These are phyloP conservation scores for Penicillium aurantiogriseum DNA, from an alignment of 2,329 filamentous ascomycete genomes.

Conservation along the genomic window DNA sequence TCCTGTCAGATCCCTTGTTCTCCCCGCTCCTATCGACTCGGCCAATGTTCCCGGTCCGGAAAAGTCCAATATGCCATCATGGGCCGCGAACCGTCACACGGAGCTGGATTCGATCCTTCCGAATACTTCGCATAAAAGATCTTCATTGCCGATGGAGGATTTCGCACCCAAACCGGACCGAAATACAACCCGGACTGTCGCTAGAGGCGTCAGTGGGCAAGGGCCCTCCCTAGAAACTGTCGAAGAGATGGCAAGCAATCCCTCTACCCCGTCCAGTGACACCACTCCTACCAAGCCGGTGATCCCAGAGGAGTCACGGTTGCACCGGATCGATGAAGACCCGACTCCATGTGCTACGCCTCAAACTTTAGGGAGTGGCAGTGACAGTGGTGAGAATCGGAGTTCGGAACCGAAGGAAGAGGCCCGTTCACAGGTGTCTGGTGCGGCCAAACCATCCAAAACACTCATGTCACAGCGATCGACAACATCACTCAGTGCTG, in stretches of 20 bases:
- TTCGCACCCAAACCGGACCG: constrained; percentile 37
- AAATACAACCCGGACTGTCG: constrained; percentile 50
- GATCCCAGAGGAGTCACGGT: constrained; percentile 37
- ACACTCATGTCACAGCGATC: constrained; percentile 64
- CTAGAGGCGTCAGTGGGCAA: constrained; percentile 58
- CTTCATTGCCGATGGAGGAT: constrained; percentile 27
- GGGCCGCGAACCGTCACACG: constrained; percentile 31
- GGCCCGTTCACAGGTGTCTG: constrained; percentile 34
- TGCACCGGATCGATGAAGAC: constrained; percentile 38
- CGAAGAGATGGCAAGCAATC: constrained; percentile 75
- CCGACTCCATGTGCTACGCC: constrained; percentile 44
- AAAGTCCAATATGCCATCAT: constrained; percentile 54
- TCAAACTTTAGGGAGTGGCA: constrained; percentile 59
- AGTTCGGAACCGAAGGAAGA: constrained; percentile 39
- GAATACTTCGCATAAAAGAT: constrained; percentile 40
- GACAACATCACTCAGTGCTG: constrained; percentile 60
- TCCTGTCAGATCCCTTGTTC: constrained; percentile 64
- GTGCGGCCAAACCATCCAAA: constrained; percentile 48
- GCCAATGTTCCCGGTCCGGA: constrained; percentile 63
- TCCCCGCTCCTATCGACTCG: constrained; percentile 60
- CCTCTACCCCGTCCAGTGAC: constrained; percentile 61
- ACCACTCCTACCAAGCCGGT: constrained; percentile 41
- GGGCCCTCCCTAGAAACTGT: constrained; percentile 78
- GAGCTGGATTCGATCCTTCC: constrained; percentile 33
- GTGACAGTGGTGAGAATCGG: constrained; percentile 50